A percentile compares a stretch with the other conserved stretches of the same genome.
Evolutionary conservation across 805 yeast genomes (phyloP).

Genomic region (Zygosaccharomyces kombuchaensis): DNA sequence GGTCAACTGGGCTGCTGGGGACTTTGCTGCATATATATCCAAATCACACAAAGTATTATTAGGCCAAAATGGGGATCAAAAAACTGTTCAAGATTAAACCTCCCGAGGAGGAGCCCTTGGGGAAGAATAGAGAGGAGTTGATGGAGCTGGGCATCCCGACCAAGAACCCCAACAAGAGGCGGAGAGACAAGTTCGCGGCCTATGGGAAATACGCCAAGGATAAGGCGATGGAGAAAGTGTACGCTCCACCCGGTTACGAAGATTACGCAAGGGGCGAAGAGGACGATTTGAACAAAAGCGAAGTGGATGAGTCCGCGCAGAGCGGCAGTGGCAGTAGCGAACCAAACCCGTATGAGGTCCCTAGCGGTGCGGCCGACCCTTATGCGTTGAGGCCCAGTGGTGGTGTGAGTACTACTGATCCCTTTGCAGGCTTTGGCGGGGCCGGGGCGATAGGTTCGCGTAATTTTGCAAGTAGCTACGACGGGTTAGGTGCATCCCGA

Average conservation of each 20-base stretch:
- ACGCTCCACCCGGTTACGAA: slow-evolving; percentile 41
- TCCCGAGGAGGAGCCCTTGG: slow-evolving; percentile 44
- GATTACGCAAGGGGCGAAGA: slow-evolving; percentile 23
- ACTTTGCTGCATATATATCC: too few species aligned
- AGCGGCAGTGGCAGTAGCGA: slow-evolving; percentile 1
- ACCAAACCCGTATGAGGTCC: slow-evolving; percentile 10
- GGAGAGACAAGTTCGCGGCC: slow-evolving; percentile 44
- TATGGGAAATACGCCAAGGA: slow-evolving; percentile 46
- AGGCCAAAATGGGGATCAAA: slow-evolving; percentile 44
- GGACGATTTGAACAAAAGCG: slow-evolving; percentile 24
- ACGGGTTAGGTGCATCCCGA: slow-evolving; percentile 2
- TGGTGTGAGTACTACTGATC: slow-evolving; percentile 7
- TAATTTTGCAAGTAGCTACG: slow-evolving; percentile 10
- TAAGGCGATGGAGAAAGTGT: slow-evolving; percentile 33
- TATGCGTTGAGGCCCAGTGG: slow-evolving; percentile 8
- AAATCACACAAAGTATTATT: background rate
- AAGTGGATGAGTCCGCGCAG: slow-evolving; percentile 6
- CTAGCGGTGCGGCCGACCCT: slow-evolving; percentile 11
- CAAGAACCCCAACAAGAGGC: slow-evolving; percentile 34
- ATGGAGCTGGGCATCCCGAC: slow-evolving; percentile 42
- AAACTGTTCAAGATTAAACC: slow-evolving; percentile 44
- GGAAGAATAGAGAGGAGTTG: slow-evolving; percentile 40
- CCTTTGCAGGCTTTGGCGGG: slow-evolving; percentile 10
- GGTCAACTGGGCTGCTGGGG: too few species aligned
- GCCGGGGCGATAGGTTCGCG: slow-evolving; percentile 7